Conservation (phyloP, 2,329 filamentous ascomycete genomes). For the Aspergillus sp. region DNA sequence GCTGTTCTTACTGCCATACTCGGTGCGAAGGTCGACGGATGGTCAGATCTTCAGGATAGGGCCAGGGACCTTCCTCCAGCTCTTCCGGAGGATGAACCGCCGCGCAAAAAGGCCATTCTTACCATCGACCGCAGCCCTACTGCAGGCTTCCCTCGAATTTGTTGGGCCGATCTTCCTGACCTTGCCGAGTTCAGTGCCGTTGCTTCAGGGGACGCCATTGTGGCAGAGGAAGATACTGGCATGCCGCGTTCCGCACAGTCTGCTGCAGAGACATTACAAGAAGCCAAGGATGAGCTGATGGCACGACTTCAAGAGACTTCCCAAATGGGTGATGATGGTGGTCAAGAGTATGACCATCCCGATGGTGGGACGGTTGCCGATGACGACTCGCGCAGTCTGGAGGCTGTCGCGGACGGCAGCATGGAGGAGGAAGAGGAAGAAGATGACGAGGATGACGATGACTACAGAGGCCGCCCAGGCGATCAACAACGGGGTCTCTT, state of each 20-base stretch:
- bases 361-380: conserved; percentile 38
- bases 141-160: conserved; percentile 34
- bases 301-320: conserved; percentile 42
- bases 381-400: conserved; percentile 37
- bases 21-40: conserved; percentile 39
- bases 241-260: conserved; percentile 43
- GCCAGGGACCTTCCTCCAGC: conserved; percentile 31
- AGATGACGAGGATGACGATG: conserved; percentile 47
- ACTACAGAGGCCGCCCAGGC: conserved; percentile 45
- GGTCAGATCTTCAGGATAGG: conserved; percentile 36
- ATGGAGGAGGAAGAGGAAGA: conserved; percentile 49
- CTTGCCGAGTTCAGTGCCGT: conserved; percentile 35
- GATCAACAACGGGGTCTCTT: conserved; percentile 65
- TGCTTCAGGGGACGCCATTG: conserved; percentile 29
- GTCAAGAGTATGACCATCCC: conserved; percentile 36
- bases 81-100: conserved; percentile 28
- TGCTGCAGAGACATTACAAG: conserved; percentile 44
- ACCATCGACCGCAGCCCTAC: conserved; percentile 36
- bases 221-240: conserved; percentile 40
- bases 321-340: conserved; percentile 33
- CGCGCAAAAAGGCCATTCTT: conserved; percentile 36
- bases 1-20: conserved; percentile 38
- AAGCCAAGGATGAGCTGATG: conserved; percentile 47
- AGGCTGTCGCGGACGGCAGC: conserved; percentile 38
- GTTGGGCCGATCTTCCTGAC: conserved; percentile 40